phyloP scores from a whole-genome alignment of 1,284 basidiomycete species.

The Volvariella surrecta region DNA sequence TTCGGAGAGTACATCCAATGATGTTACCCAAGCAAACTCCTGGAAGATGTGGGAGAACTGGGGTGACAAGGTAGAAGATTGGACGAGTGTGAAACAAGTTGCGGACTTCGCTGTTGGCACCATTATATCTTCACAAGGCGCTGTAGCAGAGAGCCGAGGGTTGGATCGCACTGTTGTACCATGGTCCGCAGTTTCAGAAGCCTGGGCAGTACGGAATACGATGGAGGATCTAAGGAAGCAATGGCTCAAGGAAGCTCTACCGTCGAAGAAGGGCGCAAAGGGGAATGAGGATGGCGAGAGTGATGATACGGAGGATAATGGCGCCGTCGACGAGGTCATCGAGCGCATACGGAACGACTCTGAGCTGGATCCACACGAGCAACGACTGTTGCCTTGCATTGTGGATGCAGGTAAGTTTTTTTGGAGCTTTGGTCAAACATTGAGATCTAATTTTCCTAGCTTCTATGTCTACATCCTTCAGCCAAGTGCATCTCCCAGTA shows the following conservation, averaged over 20 bases:
- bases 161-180: conserved; percentile 51
- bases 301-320: conserved; percentile 27
- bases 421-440: conserved; percentile 7
- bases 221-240: conserved; percentile 42
- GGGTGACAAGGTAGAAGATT: conserved; percentile 57
- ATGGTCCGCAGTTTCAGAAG: conserved; percentile 54
- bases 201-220: conserved; percentile 51
- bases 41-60: conserved; percentile 62
- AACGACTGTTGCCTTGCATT: conserved; percentile 72
- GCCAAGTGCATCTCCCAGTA: conserved; percentile 79
- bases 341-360: conserved; percentile 68
- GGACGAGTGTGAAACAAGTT: conserved; percentile 60
- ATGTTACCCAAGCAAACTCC: conserved; percentile 6
- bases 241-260: conserved; percentile 51
- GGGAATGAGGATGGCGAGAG: conserved; percentile 33
- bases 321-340: conserved; percentile 58
- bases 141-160: conserved; percentile 22
- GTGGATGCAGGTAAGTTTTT: conserved; percentile 61
- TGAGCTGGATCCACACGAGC: conserved; percentile 71
- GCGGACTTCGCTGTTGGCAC: conserved; percentile 67
- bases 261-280: conserved; percentile 22
- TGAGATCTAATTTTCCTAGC: conserved; percentile 25
- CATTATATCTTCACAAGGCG: conserved; percentile 37
- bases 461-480: conserved; percentile 75
- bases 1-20: conserved; percentile 14